Conservation (phyloP, 352 stramenopile species). For the Peronosclerospora sorghi region DNA sequence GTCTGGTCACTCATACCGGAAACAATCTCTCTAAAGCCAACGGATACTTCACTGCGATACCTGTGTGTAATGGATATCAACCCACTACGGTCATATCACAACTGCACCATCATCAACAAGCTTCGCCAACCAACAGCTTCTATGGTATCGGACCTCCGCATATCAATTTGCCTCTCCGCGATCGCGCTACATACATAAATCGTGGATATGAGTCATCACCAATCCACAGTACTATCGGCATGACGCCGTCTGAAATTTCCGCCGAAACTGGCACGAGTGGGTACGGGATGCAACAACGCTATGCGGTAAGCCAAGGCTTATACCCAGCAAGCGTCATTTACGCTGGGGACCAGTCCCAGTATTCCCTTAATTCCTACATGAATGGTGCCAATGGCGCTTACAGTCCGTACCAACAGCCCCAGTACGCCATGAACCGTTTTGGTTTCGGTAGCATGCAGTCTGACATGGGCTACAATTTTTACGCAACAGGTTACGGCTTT, state of each 20-base stretch:
- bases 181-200: conserved; percentile 46
- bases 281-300: conserved; percentile 26
- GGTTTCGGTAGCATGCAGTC: conserved; percentile 24
- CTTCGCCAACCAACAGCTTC: conserved; percentile 25
- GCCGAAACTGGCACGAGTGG: conserved; percentile 17
- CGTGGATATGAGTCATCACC: conserved; percentile 26
- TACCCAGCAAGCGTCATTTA: conserved; percentile 34
- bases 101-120: conserved; percentile 29
- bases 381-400: conserved; percentile 12
- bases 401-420: conserved; percentile 32
- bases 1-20: conserved; percentile 7
- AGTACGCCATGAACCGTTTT: conserved; percentile 36
- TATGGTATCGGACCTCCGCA: conserved; percentile 20
- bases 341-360: conserved; percentile 15
- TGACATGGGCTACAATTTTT: conserved; percentile 50
- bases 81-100: conserved; percentile 15
- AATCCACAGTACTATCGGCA: conserved; percentile 19
- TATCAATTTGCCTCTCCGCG: conserved; percentile 51
- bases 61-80: conserved; percentile 13
- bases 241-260: conserved; percentile 16
- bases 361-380: conserved; percentile 27
- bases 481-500: conserved; percentile 42
- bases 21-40: conserved; percentile 10
- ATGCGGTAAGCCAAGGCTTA: conserved; percentile 13
- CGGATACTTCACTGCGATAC: conserved; percentile 16